These are phyloP conservation scores for Lactifluus piperatus DNA, from an alignment of 768 basidiomycete genomes.

Conservation along the genomic window DNA sequence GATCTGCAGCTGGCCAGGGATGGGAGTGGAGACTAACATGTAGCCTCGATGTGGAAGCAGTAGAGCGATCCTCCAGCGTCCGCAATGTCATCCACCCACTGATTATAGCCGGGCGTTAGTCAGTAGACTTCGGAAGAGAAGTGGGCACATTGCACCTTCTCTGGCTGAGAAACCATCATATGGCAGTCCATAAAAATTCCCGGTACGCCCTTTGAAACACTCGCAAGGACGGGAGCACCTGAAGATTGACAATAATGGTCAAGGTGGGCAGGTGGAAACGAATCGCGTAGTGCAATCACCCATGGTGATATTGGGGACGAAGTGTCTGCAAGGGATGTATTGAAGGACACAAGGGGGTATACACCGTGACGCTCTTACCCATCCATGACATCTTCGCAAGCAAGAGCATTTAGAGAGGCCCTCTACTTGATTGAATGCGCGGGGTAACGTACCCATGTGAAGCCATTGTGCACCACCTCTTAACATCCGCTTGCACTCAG, in stretches of 20 bases:
- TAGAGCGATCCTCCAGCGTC: constrained; percentile 92
- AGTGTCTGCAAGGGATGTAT: constrained; percentile 52
- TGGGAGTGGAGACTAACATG: constrained; percentile 63
- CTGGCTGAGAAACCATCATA: constrained; percentile 98
- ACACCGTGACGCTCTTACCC: constrained; percentile 44
- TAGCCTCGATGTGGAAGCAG: constrained; percentile 95
- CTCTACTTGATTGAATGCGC: not conserved
- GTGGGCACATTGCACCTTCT: constrained; percentile 45
- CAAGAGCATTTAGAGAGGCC: not conserved
- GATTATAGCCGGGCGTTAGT: not conserved
- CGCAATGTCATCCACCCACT: constrained; percentile 98
- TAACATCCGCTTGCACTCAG: constrained; percentile 97
- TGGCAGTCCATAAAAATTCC: constrained; percentile 99
- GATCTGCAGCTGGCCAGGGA: not conserved
- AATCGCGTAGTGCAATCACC: constrained; percentile 38
- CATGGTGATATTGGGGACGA: constrained; percentile 98
- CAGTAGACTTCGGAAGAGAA: not conserved
- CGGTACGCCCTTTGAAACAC: constrained; percentile 78
- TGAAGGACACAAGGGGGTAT: not conserved
- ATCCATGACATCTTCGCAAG: constrained; percentile 87
- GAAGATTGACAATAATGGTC: constrained; percentile 2
- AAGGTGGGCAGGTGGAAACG: constrained; percentile 8
- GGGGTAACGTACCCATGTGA: constrained; percentile 74
- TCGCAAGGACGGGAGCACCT: constrained; percentile 86
- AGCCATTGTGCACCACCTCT: constrained; percentile 94